phyloP scores from a whole-genome alignment of 495 filamentous ascomycete genomes.

The Podospora australis region DNA sequence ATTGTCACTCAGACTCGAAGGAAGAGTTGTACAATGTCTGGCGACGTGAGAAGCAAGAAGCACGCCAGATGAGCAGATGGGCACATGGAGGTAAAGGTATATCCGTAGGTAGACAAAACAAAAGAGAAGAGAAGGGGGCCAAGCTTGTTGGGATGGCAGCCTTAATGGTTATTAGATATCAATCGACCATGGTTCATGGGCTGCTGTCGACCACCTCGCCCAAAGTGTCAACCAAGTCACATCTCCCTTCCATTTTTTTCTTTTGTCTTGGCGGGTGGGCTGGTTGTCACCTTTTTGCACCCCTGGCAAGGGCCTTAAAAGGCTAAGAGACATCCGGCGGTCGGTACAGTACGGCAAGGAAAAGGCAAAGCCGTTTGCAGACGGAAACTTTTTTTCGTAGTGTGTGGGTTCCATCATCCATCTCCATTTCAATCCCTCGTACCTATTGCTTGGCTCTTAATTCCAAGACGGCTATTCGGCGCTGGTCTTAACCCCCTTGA shows the following conservation, averaged over 20 bases:
- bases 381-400: neutral
- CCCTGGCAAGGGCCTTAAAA: constrained; percentile 1
- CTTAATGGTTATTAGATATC: constrained; percentile 6
- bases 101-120: neutral
- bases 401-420: neutral
- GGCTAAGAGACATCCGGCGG: neutral
- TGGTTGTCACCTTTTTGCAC: constrained; percentile 8
- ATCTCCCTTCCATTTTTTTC: constrained; percentile 18
- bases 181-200: neutral
- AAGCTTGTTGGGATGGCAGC: neutral
- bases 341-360: neutral
- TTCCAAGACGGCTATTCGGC: neutral
- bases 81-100: neutral
- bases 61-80: neutral
- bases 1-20: too few relatives aligned
- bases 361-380: neutral
- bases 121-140: neutral
- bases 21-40: too few relatives aligned
- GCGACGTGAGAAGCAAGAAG: too few relatives aligned
- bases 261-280: constrained; percentile 19
- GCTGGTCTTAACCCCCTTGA: neutral
- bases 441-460: neutral
- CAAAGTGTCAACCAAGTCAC: constrained; percentile 4
- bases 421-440: neutral
- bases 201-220: neutral